These are phyloP conservation scores for Ophiostoma quercus DNA, from an alignment of 2,329 filamentous ascomycete species.

Conservation along the genomic window DNA sequence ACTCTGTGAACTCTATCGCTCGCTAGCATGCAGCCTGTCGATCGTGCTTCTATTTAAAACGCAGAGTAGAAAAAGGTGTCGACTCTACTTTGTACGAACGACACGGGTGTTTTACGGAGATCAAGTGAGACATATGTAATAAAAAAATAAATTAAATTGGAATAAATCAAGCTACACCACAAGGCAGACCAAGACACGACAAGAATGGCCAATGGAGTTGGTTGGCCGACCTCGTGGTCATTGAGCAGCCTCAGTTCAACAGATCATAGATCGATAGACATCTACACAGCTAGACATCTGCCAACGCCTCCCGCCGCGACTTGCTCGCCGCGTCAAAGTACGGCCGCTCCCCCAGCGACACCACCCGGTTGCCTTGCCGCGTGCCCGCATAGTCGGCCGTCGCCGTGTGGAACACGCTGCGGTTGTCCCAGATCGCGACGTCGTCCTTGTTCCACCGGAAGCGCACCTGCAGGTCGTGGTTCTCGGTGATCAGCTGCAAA, in stretches of 20 bases:
- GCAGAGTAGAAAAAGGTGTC: neutral
- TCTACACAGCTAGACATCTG: neutral
- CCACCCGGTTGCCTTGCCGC: slow-evolving; percentile 33
- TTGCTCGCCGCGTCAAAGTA: slow-evolving; percentile 26
- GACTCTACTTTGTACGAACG: neutral
- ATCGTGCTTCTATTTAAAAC: slow-evolving; percentile 1
- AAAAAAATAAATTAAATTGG: neutral
- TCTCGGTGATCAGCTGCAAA: slow-evolving; percentile 31
- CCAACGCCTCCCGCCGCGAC: neutral
- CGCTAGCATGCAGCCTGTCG: neutral
- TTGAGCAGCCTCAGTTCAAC: neutral
- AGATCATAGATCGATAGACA: neutral
- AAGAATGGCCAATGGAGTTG: neutral
- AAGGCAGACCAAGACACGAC: neutral
- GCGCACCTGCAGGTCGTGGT: slow-evolving; percentile 34
- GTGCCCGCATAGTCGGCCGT: slow-evolving; percentile 32
- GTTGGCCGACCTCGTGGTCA: neutral
- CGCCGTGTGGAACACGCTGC: slow-evolving; percentile 33
- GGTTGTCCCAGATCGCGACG: slow-evolving; percentile 33
- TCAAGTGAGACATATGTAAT: neutral
- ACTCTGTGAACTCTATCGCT: neutral
- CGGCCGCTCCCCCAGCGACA: slow-evolving; percentile 33
- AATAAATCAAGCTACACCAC: neutral
- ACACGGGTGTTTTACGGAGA: neutral
- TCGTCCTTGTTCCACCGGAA: slow-evolving; percentile 34